Conservation (phyloP, 768 basidiomycete genomes). For the Agaricus sinodeliciosus region DNA sequence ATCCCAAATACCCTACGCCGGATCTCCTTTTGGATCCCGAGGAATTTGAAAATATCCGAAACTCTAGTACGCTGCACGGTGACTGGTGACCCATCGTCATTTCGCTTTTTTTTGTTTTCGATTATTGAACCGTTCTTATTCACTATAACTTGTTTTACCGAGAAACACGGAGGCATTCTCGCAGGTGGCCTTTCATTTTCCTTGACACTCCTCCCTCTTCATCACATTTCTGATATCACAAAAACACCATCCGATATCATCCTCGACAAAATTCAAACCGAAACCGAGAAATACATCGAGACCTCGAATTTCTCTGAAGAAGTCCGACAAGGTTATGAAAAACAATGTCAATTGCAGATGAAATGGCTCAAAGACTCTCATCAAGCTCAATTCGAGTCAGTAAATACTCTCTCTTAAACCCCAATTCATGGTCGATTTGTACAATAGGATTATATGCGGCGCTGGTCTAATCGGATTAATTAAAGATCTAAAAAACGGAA, state of each 20-base stretch:
- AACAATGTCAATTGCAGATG: conserved; percentile 1
- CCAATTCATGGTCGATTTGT: background rate
- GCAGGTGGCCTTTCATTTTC: background rate
- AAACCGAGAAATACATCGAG: background rate
- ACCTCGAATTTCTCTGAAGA: background rate
- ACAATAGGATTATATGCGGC: conserved; percentile 1
- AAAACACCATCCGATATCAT: background rate
- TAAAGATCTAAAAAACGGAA: background rate
- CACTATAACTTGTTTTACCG: background rate
- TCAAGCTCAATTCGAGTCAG: conserved; percentile 10
- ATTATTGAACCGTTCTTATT: background rate
- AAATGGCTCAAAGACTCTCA: conserved; percentile 1
- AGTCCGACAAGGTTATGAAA: background rate
- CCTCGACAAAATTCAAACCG: background rate
- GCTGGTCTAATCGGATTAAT: background rate
- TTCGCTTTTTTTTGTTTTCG: background rate
- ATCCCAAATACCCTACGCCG: background rate
- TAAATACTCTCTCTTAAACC: background rate
- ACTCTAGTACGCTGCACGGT: conserved; percentile 2
- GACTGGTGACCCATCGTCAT: background rate
- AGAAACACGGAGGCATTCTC: conserved; percentile 1
- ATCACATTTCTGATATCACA: background rate
- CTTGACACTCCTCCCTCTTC: conserved; percentile 1
- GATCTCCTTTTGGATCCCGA: conserved; percentile 1
- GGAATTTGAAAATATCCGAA: conserved; percentile 3